phyloP scores from a whole-genome alignment of 2,329 filamentous ascomycete genomes.

The Podosphaera xanthii region DNA sequence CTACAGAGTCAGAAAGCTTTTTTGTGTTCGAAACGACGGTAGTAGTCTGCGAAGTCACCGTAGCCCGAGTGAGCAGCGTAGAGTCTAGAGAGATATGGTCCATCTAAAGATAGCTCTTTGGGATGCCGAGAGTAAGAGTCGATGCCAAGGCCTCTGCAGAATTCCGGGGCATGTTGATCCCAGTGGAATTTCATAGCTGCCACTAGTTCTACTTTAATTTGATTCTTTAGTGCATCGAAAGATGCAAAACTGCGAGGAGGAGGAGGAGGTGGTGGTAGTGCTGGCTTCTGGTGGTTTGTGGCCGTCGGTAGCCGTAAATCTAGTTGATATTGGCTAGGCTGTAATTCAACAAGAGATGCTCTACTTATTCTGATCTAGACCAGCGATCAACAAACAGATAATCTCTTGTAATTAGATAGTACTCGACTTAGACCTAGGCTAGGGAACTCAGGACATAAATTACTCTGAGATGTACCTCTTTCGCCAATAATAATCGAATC shows the following conservation, averaged over 20 bases:
- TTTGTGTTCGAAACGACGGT: neutral
- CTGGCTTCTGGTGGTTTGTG: no score
- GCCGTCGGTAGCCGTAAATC: no score
- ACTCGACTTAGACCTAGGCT: no score
- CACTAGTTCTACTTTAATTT: neutral
- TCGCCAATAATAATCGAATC: no score
- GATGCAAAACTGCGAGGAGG: neutral
- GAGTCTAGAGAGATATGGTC: neutral
- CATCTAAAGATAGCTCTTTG: neutral
- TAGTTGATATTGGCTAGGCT: no score
- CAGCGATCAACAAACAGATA: no score
- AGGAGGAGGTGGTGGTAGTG: no score
- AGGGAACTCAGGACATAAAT: no score
- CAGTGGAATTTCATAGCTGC: neutral
- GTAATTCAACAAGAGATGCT: no score
- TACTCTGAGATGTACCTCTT: no score
- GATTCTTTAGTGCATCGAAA: neutral
- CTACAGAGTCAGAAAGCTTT: neutral
- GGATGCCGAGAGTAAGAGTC: neutral
- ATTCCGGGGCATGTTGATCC: neutral
- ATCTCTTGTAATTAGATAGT: no score
- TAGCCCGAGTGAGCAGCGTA: neutral
- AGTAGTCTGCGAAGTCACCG: neutral
- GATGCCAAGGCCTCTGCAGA: neutral
- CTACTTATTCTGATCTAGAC: no score